phyloP scores from a whole-genome alignment of 2,329 filamentous ascomycete genomes.

The Bertia moriformis region DNA sequence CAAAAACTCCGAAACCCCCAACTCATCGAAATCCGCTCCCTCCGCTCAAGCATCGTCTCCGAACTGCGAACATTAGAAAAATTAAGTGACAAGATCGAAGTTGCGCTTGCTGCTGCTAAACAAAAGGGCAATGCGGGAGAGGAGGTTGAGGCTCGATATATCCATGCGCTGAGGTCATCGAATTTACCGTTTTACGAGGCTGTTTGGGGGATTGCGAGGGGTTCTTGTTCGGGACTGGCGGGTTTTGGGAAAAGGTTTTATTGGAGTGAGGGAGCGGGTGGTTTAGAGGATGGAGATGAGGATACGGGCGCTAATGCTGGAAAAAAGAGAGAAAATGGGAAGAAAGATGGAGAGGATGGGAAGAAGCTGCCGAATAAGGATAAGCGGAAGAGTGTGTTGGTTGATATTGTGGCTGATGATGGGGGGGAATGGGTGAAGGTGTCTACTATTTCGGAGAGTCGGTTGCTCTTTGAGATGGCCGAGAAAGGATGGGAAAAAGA shows the following conservation, averaged over 20 bases:
- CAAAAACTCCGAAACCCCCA: slow-evolving; percentile 19
- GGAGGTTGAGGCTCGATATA: slow-evolving; percentile 6
- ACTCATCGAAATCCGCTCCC: slow-evolving; percentile 23
- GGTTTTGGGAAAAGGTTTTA: slow-evolving; percentile 36
- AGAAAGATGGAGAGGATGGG: slow-evolving; percentile 4
- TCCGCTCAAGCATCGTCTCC: slow-evolving; percentile 21
- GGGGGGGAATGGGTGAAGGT: slow-evolving; percentile 48
- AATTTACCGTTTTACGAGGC: slow-evolving; percentile 45
- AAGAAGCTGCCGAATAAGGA: slow-evolving; percentile 15
- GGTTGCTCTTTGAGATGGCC: slow-evolving; percentile 46
- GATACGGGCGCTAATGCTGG: not conserved
- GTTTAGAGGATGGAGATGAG: not conserved
- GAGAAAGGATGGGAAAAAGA: slow-evolving; percentile 42
- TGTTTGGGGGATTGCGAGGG: slow-evolving; percentile 40
- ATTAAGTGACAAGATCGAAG: slow-evolving; percentile 6
- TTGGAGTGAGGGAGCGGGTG: slow-evolving; percentile 13
- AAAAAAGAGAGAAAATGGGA: not conserved
- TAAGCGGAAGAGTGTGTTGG: slow-evolving; percentile 30
- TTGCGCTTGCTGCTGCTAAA: not conserved
- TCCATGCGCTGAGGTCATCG: slow-evolving; percentile 40
- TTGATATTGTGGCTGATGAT: slow-evolving; percentile 42
- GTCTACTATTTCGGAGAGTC: slow-evolving; percentile 42
- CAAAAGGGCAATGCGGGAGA: not conserved
- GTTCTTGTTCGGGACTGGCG: slow-evolving; percentile 27
- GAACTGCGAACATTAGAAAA: slow-evolving; percentile 24